These are phyloP conservation scores for Leccinum fuscescens DNA, from an alignment of 1,284 basidiomycete genomes.

Conservation along the genomic window DNA sequence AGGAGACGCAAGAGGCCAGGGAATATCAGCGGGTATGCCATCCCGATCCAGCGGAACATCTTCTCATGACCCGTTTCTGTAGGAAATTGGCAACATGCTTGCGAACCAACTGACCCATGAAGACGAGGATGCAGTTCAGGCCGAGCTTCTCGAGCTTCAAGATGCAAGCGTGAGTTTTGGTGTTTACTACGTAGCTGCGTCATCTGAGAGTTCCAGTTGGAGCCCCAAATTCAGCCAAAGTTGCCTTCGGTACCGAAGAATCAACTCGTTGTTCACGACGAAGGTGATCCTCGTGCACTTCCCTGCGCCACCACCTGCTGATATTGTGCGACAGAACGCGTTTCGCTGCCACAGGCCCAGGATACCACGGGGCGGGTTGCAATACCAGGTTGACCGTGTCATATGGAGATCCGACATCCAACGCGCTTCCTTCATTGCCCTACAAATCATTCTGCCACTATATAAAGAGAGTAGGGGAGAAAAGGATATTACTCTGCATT, in stretches of 20 bases:
- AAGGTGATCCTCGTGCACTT: slow-evolving; percentile 22
- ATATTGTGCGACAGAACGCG: slow-evolving; percentile 10
- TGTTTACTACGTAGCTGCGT: neutral
- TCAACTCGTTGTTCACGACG: slow-evolving; percentile 36
- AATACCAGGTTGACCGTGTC: slow-evolving; percentile 21
- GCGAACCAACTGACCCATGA: slow-evolving; percentile 80
- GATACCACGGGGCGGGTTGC: slow-evolving; percentile 15
- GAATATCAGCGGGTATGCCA: slow-evolving; percentile 81
- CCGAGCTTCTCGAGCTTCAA: slow-evolving; percentile 73
- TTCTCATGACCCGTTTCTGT: slow-evolving; percentile 5
- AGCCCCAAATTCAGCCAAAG: slow-evolving; percentile 2
- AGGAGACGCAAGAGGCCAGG: slow-evolving; percentile 88
- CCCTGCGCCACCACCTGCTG: slow-evolving; percentile 1
- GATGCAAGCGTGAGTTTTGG: slow-evolving; percentile 48
- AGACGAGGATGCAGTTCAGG: slow-evolving; percentile 92
- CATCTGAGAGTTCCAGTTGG: slow-evolving; percentile 18
- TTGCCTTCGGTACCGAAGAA: slow-evolving; percentile 42
- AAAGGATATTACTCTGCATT: neutral
- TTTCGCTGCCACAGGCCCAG: neutral
- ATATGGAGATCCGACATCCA: neutral
- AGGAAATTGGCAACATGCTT: slow-evolving; percentile 93
- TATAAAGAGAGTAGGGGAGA: neutral
- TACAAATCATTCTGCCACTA: slow-evolving; percentile 4
- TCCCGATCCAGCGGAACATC: neutral
- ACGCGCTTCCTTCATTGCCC: slow-evolving; percentile 5